phyloP scores from a whole-genome alignment of 2,329 filamentous ascomycete genomes.

The Ramichloridium luteum region DNA sequence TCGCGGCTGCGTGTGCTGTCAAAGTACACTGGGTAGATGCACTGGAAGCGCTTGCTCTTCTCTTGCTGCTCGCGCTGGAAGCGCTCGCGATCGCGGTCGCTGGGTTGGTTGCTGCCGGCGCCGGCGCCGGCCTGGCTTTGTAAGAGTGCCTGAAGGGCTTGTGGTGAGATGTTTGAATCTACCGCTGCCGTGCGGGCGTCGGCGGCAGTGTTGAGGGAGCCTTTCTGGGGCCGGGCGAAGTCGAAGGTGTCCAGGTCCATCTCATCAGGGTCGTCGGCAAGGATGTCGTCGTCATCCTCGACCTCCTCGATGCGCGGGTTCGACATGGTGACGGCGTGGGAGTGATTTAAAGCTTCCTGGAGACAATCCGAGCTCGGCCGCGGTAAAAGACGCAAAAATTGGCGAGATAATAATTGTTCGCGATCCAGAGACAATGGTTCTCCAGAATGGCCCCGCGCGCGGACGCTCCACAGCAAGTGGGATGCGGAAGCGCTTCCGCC shows the following conservation, averaged over 20 bases:
- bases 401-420: too few relatives aligned
- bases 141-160: constrained; percentile 17
- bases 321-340: constrained; percentile 57
- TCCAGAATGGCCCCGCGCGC: too few relatives aligned
- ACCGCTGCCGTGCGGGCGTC: constrained; percentile 3
- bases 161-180: constrained; percentile 12
- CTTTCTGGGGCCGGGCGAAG: constrained; percentile 26
- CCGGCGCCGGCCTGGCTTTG: constrained; percentile 5
- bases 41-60: constrained; percentile 64
- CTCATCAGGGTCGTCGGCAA: constrained; percentile 63
- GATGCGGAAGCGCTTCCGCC: too few relatives aligned
- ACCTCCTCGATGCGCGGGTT: constrained; percentile 86
- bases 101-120: constrained; percentile 23
- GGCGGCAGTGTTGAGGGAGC: constrained; percentile 12
- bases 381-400: too few relatives aligned
- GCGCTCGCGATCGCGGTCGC: constrained; percentile 21
- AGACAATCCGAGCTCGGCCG: too few relatives aligned
- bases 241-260: constrained; percentile 61
- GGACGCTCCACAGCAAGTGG: too few relatives aligned
- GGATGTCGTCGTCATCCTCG: constrained; percentile 62
- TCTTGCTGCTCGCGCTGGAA: constrained; percentile 37
- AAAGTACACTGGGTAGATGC: constrained; percentile 93
- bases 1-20: constrained; percentile 62
- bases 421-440: too few relatives aligned
- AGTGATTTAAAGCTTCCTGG: too few relatives aligned